Base-by-base conservation (phyloP, 2,329 filamentous ascomycete species). In the Neocucurbitaria cava region DNA sequence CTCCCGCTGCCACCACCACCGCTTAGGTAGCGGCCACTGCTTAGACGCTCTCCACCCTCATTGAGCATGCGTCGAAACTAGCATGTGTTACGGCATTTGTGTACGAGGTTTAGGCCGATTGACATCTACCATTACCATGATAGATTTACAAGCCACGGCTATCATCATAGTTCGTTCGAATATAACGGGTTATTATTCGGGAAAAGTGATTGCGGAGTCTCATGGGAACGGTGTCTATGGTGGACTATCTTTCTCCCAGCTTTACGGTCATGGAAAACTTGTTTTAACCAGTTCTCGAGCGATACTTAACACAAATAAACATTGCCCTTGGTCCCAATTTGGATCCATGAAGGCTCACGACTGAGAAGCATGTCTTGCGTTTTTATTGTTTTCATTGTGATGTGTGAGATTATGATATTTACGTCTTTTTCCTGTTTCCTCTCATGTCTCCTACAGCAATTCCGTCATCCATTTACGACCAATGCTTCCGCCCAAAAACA, bases 181-280 rank as follows among this genome's bases (percentile, higher is more conserved):
- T 65, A 64, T n/a, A 58, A 58, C 49, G 49, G 56, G 56, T 61
- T 61, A 46, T 50, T 58, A 40, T 56, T 58, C 47, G 69, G n/a
- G 63, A 71, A 70, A 71, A 72, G 68, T 70, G 60, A 60, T 65
- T 66, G 56, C 59, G 65, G 67, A 69, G 65, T 73, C 64, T 63
- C n/a, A 59, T 64, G 47, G 59, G 66, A 62, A 64, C 55, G 61
- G 58, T 70, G 64, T 64, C 61, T 61, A 69, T 65, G 68, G 66
- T 68, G 63, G 63, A 63, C 59, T 57, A 61, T 58, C 36, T 54
- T 54, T n/a, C n/a, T n/a, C 56, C 54, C 49, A 58, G 54, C 49
- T 64, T 68, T 48, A 64, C 58, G 54, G 42, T 56, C 54, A 60
- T 56, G 56, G 61, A 64, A 66, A 62, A 63, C 61, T 61, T 66